Percentiles rank a stretch among this genome's conserved stretches.
These are phyloP conservation scores for Candida vaughaniae DNA, from an alignment of 805 yeast genomes.

Conservation along the genomic window DNA sequence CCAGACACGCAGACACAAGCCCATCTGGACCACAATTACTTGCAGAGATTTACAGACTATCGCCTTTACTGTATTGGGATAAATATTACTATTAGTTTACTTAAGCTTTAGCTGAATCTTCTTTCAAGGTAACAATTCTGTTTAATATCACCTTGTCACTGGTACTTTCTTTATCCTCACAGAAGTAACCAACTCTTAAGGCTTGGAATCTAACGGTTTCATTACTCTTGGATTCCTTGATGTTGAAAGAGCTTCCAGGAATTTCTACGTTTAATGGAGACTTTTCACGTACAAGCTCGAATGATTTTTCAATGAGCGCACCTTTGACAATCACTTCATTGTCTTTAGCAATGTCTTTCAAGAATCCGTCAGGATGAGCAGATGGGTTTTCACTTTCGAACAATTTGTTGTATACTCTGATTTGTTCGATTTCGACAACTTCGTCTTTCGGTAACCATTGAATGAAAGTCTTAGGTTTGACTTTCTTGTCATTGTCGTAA, in stretches of 20 bases:
- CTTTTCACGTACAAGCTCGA: constrained; percentile 60
- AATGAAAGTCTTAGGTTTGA: constrained; percentile 91
- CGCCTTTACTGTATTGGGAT: too few relatives aligned
- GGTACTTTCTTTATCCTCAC: constrained; percentile 76
- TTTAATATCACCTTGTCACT: constrained; percentile 69
- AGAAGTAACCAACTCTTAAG: constrained; percentile 92
- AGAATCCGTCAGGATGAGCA: constrained; percentile 82
- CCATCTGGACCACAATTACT: too few relatives aligned
- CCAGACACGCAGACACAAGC: too few relatives aligned
- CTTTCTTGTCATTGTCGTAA: constrained; percentile 66
- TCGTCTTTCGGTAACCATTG: constrained; percentile 89
- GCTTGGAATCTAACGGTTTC: constrained; percentile 98
- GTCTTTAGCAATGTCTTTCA: constrained; percentile 77
- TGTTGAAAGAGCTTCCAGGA: constrained; percentile 61
- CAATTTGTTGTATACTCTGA: constrained; percentile 82
- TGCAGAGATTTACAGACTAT: too few relatives aligned
- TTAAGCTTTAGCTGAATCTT: constrained; percentile 22
- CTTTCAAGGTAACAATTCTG: constrained; percentile 91
- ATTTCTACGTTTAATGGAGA: constrained; percentile 75
- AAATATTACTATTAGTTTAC: too few relatives aligned
- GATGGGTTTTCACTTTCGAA: constrained; percentile 91
- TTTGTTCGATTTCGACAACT: constrained; percentile 61
- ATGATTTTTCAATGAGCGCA: constrained; percentile 76
- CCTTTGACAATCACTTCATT: constrained; percentile 65
- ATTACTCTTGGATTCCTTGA: constrained; percentile 61